Evolutionary conservation across 2,329 filamentous ascomycete genomes (phyloP).

Genomic region (Pseudocercospora crystallina): DNA sequence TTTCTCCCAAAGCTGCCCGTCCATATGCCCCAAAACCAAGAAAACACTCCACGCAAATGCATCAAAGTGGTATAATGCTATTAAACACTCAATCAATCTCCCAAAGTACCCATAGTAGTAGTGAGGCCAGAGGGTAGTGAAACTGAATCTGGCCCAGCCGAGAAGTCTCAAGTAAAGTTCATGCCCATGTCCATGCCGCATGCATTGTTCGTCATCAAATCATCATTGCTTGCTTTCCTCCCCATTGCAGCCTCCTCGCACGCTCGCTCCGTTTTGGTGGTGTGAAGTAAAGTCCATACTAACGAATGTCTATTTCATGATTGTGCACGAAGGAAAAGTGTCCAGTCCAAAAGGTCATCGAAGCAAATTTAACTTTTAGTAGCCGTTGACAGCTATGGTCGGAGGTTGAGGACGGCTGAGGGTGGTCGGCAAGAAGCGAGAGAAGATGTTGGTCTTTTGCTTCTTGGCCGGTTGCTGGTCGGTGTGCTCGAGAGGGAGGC

Average conservation of each 20-base stretch:
- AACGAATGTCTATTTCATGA: not conserved
- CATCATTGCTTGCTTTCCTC: slow-evolving; percentile 2
- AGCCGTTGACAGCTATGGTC: slow-evolving; percentile 17
- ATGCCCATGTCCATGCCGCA: no score
- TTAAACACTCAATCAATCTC: not conserved
- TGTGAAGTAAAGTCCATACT: no score
- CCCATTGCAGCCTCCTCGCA: not conserved
- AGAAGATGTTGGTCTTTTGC: slow-evolving; percentile 39
- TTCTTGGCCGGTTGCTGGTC: slow-evolving; percentile 38
- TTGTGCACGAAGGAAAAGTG: slow-evolving; percentile 9
- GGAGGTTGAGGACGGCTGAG: slow-evolving; percentile 20
- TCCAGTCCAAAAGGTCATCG: slow-evolving; percentile 1
- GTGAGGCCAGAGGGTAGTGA: no score
- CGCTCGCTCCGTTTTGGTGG: not conserved
- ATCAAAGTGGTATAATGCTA: slow-evolving; percentile 19
- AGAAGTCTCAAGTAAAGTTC: no score
- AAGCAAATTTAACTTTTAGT: slow-evolving; percentile 12
- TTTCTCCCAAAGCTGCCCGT: not conserved
- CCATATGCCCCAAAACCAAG: not conserved
- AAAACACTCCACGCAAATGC: slow-evolving; percentile 11
- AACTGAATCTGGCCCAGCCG: not conserved
- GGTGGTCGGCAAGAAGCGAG: slow-evolving; percentile 37
- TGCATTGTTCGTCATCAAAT: slow-evolving; percentile 3
- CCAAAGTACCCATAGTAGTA: no score
- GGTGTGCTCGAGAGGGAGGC: slow-evolving; percentile 30